Evolutionary conservation across 371 early-diverging fungal species (phyloP).

Genomic region (Mortierella sp.): DNA sequence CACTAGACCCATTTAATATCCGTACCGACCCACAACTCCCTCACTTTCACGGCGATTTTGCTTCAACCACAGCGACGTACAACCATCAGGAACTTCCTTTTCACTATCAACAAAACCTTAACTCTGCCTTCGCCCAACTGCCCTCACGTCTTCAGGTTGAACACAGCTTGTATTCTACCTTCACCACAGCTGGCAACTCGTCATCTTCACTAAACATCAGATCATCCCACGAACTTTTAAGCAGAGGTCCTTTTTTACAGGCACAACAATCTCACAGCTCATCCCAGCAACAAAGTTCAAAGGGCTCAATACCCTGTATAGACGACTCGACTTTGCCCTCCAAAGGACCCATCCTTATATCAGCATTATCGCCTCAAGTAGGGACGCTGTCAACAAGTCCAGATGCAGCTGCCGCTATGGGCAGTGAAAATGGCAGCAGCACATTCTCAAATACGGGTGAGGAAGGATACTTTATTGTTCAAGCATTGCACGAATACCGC

Average conservation of each 20-base stretch:
- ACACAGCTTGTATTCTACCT: constrained; percentile 11
- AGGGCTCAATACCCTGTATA: neutral
- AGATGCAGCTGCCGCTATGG: constrained; percentile 43
- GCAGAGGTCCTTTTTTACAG: neutral
- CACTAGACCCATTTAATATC: constrained; percentile 16
- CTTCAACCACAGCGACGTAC: neutral
- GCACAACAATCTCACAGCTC: neutral
- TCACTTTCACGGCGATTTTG: neutral
- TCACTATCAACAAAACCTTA: constrained; percentile 1
- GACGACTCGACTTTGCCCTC: neutral
- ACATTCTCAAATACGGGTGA: constrained; percentile 15
- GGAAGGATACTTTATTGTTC: constrained; percentile 41
- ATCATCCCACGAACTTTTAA: neutral
- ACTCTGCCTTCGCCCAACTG: neutral
- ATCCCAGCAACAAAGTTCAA: neutral
- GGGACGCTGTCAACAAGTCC: constrained; percentile 17
- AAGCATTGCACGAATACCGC: constrained; percentile 46
- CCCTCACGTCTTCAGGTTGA: neutral
- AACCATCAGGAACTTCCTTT: neutral
- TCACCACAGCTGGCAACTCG: constrained; percentile 5
- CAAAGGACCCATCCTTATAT: constrained; percentile 1
- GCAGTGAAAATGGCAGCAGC: constrained; percentile 21
- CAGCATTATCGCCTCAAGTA: constrained; percentile 7
- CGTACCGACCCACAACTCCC: constrained; percentile 6
- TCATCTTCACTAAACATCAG: neutral